Evolutionary conservation across 176 grass and related monocot genomes (phyloP), one percentile per base, ranked within the genome.

Genomic region (Thalia dealbata): DNA sequence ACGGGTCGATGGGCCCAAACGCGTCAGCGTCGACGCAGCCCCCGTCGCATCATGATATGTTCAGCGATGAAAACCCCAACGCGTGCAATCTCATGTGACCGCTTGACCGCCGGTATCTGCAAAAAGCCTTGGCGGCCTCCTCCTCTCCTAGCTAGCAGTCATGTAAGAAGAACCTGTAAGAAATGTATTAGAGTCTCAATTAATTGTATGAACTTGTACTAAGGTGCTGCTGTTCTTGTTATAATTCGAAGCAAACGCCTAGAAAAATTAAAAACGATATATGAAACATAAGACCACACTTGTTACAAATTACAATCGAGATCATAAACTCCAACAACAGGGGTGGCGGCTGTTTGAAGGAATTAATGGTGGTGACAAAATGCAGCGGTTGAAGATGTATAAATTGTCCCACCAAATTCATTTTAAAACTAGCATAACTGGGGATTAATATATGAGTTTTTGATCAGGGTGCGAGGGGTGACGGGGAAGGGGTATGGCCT

Each of bases 21-120:
- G 19, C n/a, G 56, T 16, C 60, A 0, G 63, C 73, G 38, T 67
- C 73, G 55, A 46, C 72, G 68, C 62, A 24, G 61, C 62, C 70
- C 30, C 75, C 65, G 14, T 10, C 14, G 70, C 80, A 67, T 32
- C 32, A 44, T 50, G 26, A 67, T 50, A 63, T 85, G 10, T 85
- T 85, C 83, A 85, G 74, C 83, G 83, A 85, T 7, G 83, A 81
- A 58, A 85, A 85, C 46, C 78, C 78, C 25, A 81, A 85, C 59
- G 75, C 73, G 2, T 85, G 83, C 83, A 54, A 35, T 50, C 50
- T 85, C 12, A 85, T 85, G 83, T 85, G 78, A 84, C 18, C 16
- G 3, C 10, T 48, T 2, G 45, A 8, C 45, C 10, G 45, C 45
- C 11, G 45, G 1, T 7, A 48, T 48, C 45, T 48, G 6, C 45